Conservation (phyloP, 2,329 filamentous ascomycete genomes). For the Ophiocordyceps robertsii region DNA sequence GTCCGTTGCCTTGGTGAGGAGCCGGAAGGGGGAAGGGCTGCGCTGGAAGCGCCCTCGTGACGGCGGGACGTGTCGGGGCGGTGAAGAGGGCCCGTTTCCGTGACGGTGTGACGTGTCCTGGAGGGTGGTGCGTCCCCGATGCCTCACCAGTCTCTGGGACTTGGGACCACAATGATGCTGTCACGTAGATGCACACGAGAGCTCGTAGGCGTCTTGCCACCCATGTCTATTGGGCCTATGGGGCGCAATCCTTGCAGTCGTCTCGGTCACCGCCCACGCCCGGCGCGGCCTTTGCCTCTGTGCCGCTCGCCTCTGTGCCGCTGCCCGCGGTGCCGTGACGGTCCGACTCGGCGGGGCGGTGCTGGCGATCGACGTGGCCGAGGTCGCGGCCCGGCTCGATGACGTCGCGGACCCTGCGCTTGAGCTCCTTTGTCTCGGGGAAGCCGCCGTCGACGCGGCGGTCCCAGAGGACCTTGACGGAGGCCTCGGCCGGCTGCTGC, state of each 20-base stretch:
- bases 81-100: too few relatives aligned
- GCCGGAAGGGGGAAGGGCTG: too few relatives aligned
- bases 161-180: too few relatives aligned
- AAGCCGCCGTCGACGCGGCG: conserved; percentile 78
- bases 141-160: too few relatives aligned
- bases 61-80: too few relatives aligned
- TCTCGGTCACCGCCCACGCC: background rate
- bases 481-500: background rate
- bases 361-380: conserved; percentile 62
- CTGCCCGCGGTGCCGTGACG: too few relatives aligned
- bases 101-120: too few relatives aligned
- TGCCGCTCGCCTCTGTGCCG: too few relatives aligned
- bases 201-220: too few relatives aligned
- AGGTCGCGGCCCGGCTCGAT: conserved; percentile 67
- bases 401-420: conserved; percentile 68
- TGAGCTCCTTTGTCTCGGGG: conserved; percentile 85
- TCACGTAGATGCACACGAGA: too few relatives aligned
- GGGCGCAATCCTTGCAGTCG: conserved; percentile 14
- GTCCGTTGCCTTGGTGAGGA: background rate
- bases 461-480: conserved; percentile 55
- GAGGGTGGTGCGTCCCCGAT: too few relatives aligned
- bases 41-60: too few relatives aligned
- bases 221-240: background rate
- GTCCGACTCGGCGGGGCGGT: conserved; percentile 7
- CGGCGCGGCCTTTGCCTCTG: background rate